These are phyloP conservation scores for Pseudocercospora pini-densiflorae DNA, from an alignment of 2,329 filamentous ascomycete species.

Conservation along the genomic window DNA sequence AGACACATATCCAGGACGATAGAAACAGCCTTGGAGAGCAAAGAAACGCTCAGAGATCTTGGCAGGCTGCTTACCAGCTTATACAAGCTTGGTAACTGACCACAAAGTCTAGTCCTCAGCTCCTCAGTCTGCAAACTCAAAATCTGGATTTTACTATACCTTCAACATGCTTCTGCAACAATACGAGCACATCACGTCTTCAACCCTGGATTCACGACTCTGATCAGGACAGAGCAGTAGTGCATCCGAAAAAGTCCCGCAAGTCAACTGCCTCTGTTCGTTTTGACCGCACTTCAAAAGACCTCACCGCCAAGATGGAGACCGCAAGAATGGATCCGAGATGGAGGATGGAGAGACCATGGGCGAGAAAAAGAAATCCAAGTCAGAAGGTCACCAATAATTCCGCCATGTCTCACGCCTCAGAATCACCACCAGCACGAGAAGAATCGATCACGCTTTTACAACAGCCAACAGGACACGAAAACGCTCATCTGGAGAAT, in stretches of 20 bases:
- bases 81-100: not conserved
- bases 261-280: not conserved
- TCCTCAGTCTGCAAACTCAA: not conserved
- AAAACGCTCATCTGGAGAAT: not conserved
- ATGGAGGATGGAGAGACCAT: not conserved
- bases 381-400: not conserved
- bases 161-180: not conserved
- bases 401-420: not conserved
- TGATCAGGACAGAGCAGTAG: not conserved
- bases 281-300: not conserved
- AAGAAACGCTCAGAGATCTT: not conserved
- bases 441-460: not conserved
- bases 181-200: not conserved
- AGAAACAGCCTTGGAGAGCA: not conserved
- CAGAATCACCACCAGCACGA: not conserved
- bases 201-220: not conserved
- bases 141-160: not conserved
- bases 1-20: not conserved
- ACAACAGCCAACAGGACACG: not conserved
- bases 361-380: not conserved
- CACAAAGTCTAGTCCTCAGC: not conserved
- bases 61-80: not conserved
- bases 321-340: not conserved
- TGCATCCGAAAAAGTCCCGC: not conserved
- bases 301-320: not conserved